A percentile compares a stretch with the other conserved stretches of the same genome.
phyloP scores from a whole-genome alignment of 1,284 basidiomycete genomes.

The Athelia psychrophila region DNA sequence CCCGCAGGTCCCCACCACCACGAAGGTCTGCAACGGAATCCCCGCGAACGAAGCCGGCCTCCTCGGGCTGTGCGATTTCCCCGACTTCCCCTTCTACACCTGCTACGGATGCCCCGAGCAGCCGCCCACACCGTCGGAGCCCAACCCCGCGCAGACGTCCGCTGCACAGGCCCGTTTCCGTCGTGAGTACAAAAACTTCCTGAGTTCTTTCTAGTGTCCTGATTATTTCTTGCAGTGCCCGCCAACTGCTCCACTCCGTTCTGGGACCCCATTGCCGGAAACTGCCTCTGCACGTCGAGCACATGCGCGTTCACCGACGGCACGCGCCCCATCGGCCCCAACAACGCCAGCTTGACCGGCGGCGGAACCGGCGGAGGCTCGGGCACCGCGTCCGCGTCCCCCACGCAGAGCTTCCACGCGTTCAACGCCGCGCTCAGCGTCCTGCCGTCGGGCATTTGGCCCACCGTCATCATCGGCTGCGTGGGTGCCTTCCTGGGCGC shows the following conservation, averaged over 20 bases:
- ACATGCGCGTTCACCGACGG: conserved; percentile 62
- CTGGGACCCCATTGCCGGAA: conserved; percentile 71
- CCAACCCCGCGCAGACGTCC: conserved; percentile 60
- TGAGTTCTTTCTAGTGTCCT: conserved; percentile 1
- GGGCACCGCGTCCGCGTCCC: conserved; percentile 28
- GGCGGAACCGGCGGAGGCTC: conserved; percentile 61
- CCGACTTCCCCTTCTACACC: conserved; percentile 75
- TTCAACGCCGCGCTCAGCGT: conserved; percentile 44
- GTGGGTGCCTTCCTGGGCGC: conserved; percentile 29
- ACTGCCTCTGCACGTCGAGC: conserved; percentile 57
- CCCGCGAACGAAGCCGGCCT: conserved; percentile 61
- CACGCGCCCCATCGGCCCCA: conserved; percentile 70
- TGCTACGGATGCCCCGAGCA: conserved; percentile 75
- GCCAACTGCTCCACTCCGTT: conserved; percentile 75
- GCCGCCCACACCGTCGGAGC: conserved; percentile 53
- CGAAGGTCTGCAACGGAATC: conserved; percentile 74
- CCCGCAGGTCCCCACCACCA: conserved; percentile 49
- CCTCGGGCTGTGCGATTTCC: conserved; percentile 58
- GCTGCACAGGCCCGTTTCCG: conserved; percentile 43
- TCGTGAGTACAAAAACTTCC: too few species aligned
- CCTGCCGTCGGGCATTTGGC: conserved; percentile 28
- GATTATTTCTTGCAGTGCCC: conserved; percentile 42
- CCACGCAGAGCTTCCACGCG: conserved; percentile 36
- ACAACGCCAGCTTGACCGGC: conserved; percentile 68
- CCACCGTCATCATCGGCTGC: conserved; percentile 27